Evolutionary conservation across 2,329 filamentous ascomycete species (phyloP), one percentile per base, ranked within the genome.

Genomic region (Endocalyx cinctus): DNA sequence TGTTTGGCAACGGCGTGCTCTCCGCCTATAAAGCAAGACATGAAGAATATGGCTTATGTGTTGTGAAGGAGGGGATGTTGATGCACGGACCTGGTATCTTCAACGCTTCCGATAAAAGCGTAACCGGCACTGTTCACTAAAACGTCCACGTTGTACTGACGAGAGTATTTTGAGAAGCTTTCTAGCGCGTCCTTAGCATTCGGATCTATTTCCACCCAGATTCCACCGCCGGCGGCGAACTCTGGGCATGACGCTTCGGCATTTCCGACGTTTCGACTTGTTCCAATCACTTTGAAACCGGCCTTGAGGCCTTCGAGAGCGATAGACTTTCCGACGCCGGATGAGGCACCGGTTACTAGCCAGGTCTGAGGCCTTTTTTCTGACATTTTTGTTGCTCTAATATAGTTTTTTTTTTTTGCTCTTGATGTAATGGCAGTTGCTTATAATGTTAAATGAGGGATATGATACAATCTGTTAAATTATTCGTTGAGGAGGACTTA

Each of bases 271-370:
- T 52, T 35, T 14, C 64, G 61, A 1, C 63, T 55, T 0, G 64
- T 62, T 0, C 63, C 66, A 33, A 69, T 55, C 29, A 65, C 65
- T n/a, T 52, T 51, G 47, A 67, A 52, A 10, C 64, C 64, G 6
- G 54, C 47, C 5, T 41, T 36, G 12, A 69, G 58, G 10, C 62
- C 57, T 10, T 51, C 50, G 10, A 47, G 41, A 13, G 58, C 53
- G 25, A 69, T 54, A 14, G 47, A 38, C 10, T 54, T 40, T 15
- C 66, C 66, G 37, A 70, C 57, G 12, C 66, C 65, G 5, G 59
- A 59, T 5, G 61, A 60, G 39, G 54, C 50, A 34, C 62, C 65
- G 2, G 64, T 69, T 37, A 69, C 57, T 38, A 70, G 32, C 47
- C 49, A 59, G 2, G 42, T 42, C 18, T 26, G 31, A 11, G 15